Base-by-base conservation (phyloP, 495 filamentous ascomycete genomes). In the Podospora conica region DNA sequence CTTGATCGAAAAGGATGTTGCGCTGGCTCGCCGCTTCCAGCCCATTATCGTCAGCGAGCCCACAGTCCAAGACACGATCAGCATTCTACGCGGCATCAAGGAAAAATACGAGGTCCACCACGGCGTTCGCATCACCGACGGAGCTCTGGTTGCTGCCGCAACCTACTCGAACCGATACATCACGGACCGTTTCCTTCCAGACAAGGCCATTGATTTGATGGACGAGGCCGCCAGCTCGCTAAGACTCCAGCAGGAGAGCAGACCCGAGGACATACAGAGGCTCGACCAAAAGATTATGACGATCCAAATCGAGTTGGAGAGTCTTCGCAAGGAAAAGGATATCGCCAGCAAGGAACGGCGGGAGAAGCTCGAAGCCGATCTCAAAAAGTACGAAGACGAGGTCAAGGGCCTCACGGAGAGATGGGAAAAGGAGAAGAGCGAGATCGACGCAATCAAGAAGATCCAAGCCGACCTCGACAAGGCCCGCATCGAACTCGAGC, bases 61-160 rank as follows among this genome's bases (percentile, higher is more conserved):
- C 1, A 89, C 85, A 1, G 93, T 98, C 12, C 86, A 90, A 68
- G 93, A 97, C 71, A 96, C 95, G 0, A 92, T 98, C 64, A 97
- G 92, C 62, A 98, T 98, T 65, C 84, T 98, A 0, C 88, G 95
- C 71, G 95, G 94, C 62, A 96, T 98, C 78, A 97, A 97, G 73
- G 92, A 97, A 68, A 89, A 90, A 61, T 98, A 98, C 71, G 95
- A 98, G 75, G 91, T 97, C 15, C 95, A 98, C 70, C 95, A 98
- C 74, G 90, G 90, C 71, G 93, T 98, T 7, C 83, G 94, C 64
- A 98, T 98, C 66, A 96, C 92, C 0, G 95, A 98, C 73, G 90
- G 87, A 22, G 93, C 95, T 12, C 81, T 97, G 20, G 94, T 98
- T 8, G 90, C 95, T 5, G 95, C 95, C 20, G 94, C 95, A 9